Evolutionary conservation across 331 rosid species (phyloP), one percentile per base, ranked within the genome.

Genomic region (Phaseolus coccineus): DNA sequence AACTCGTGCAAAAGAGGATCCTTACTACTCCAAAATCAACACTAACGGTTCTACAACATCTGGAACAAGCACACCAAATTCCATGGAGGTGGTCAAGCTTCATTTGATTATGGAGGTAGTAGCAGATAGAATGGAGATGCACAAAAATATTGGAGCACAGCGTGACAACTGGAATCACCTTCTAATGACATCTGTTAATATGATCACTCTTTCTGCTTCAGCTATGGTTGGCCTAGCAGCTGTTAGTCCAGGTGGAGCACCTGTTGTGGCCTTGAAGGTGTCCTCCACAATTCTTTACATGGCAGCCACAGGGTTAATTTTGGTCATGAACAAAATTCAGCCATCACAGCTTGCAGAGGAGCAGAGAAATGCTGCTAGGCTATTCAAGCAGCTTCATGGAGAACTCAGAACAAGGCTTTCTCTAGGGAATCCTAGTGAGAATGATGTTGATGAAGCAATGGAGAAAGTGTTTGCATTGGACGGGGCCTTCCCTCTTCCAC

Each of bases 311-410:
- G 91, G 76, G 12, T 62, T 88, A 3, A 79, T 86, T 47, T 27
- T 74, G 74, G 66, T 84, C 63, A 82, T 86, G 85, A 88, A 86
- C 84, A 86, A 77, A 68, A 77, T 85, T 44, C 91, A 88, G 77
- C 88, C 91, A n/a, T 88, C 91, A 8, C 91, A 88, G 72, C 87
- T 88, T 19, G 89, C 80, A 5, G 89, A 88, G 69, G 89, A 88
- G 15, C 89, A 88, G 9, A 69, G 91, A 74, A 84, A 76, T 19
- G 85, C 89, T 3, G 66, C 77, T 5, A 86, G 89, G 56, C 69
- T 88, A n/a, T 88, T 86, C 77, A 86, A 88, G 80, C 88, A 84
- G 66, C 84, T 86, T 37, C 75, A 68, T 40, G 39, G 35, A 62
- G 82, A 88, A 19, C 48, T 88, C 44, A 69, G 31, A 73, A 86